Evolutionary conservation across 2,329 filamentous ascomycete species (phyloP).

Genomic region (Delphinella strobiligena): DNA sequence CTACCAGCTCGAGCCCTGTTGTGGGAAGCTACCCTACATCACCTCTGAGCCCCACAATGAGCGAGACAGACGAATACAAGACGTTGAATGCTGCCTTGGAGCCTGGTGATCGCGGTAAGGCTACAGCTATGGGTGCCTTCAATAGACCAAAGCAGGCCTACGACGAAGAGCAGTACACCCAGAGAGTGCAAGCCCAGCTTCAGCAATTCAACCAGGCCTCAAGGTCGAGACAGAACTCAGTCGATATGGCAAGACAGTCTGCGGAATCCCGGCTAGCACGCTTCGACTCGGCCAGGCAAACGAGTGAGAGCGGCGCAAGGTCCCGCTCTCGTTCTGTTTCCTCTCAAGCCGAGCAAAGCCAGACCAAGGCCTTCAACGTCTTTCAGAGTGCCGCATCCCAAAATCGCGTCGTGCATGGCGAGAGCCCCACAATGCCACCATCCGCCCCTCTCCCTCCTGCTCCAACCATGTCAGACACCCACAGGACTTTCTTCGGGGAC

Average conservation of each 20-base stretch:
- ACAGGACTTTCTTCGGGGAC: constrained; percentile 27
- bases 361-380: constrained; percentile 26
- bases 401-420: constrained; percentile 17
- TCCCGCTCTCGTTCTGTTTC: constrained; percentile 5
- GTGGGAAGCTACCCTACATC: constrained; percentile 27
- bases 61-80: constrained; percentile 57
- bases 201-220: constrained; percentile 38
- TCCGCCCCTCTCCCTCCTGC: neutral
- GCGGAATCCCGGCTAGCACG: constrained; percentile 8
- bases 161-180: constrained; percentile 73
- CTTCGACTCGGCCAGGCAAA: constrained; percentile 10
- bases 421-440: constrained; percentile 2
- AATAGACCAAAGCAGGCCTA: constrained; percentile 65
- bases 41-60: constrained; percentile 57
- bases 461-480: constrained; percentile 16
- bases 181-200: constrained; percentile 70
- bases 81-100: constrained; percentile 52
- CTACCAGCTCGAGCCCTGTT: constrained; percentile 26
- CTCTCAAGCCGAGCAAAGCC: neutral
- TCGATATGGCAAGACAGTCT: neutral
- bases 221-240: neutral
- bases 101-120: constrained; percentile 68
- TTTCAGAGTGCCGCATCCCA: constrained; percentile 34
- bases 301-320: constrained; percentile 4
- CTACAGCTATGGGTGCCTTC: constrained; percentile 60